Base-by-base conservation (phyloP, 805 yeast genomes). In the Groenewaldozyma tartarivorans region DNA sequence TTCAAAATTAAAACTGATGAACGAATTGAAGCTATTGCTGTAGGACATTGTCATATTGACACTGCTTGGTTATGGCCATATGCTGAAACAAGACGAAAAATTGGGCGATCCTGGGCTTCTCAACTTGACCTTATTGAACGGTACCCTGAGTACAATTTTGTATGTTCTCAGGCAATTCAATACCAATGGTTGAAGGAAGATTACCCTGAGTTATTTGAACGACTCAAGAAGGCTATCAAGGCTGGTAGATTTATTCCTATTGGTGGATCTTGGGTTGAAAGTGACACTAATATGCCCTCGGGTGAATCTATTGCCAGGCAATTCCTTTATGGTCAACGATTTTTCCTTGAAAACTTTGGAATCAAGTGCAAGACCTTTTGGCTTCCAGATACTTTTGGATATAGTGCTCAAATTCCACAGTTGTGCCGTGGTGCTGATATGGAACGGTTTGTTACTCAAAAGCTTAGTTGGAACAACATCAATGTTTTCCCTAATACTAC, bases 21-120 rank as follows among this genome's bases (percentile, higher is more conserved):
- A 31, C 13, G 37, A 4, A 31, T 15, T 4, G 24, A 36, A 20
- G 13, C 29, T 11, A 95, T 87, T 1, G 41, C 37, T 3, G 72
- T 92, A 48, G 98, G 98, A 34, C 84, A 92, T 57, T 92, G 97
- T 59, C 97, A 88, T 59, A 88, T 88, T 51, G 98, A 90, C 56
- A 90, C 97, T 17, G 97, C 97, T 16, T 90, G 98, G 98, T 68
- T 87, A 44, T 90, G 98, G 98, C 97, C 96, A 13, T 90, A 83
- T 67, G 96, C 95, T 2, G 96, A 92, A 59, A 86, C 97, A 1
- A 78, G 84, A 51, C 74, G 97, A 41, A 90, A 90, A 58, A 77
- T 90, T 45, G 95, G 88, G 2, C 72, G 98, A 49, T 85, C 95
- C 4, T 90, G 97, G 97, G 77, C 95, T 0, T 76, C 95, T 5